Evolutionary conservation across 495 filamentous ascomycete genomes (phyloP), one percentile per base, ranked within the genome.

Genomic region (Lasiosphaeriaceae sp.): DNA sequence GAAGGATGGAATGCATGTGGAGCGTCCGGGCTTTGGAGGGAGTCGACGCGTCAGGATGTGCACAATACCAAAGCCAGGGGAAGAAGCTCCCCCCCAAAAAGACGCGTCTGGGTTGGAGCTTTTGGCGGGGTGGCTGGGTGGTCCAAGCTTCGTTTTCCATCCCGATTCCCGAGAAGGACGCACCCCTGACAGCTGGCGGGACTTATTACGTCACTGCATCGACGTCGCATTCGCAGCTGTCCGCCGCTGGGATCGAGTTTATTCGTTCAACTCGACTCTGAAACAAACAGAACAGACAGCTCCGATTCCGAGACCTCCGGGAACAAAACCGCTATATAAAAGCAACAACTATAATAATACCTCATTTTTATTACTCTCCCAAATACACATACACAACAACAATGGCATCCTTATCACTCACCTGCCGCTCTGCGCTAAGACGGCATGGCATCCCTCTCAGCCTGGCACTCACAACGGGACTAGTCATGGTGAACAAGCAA

Each of bases 391-490:
- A 50, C 3, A 3, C 48, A 50, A n/a, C 9, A 52, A 29, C 22
- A 37, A 54, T 59, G 55, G 47, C 56, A 3, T 12, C 47, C 12
- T 16, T 51, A 9, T 16, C 39, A 8, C 17, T 54, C 9, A 8
- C 52, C 31, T 58, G 56, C 58, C 55, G 57, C n/a, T 29, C 55
- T 1, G 57, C 57, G 20, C 55, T 67, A 14, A 51, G 55, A 2
- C 60, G 60, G 2, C 52, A 45, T 26, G 56, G 56, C 16, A 46
- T 71, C 20, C 63, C 63, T 16, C 24, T 68, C 19, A 52, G 59
- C 26, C 46, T 72, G 0, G 63, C 62, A 31, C 59, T 74, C 44
- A 62, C 62, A 12, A 60, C 69, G 0, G 58, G 57, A 2, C 52
- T 69, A 3, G 45, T 63, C 2, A 50, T 63, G 2, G 47, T 59